Base-by-base conservation (phyloP, 108 stramenopile genomes). In the Nitzschia sp. region DNA sequence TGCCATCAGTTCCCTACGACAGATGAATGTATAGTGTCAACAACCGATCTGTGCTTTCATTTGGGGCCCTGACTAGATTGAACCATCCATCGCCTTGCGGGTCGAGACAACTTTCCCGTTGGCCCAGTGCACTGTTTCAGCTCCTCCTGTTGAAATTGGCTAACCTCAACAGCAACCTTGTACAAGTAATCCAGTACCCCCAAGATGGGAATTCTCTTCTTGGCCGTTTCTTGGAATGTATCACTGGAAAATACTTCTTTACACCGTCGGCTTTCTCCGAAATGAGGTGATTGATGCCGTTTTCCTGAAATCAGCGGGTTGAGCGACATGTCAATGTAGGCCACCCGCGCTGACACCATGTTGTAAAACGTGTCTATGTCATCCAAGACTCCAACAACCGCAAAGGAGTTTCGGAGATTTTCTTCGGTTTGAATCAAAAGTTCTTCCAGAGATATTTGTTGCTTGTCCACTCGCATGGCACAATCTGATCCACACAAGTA, bases 351-450 rank as follows among this genome's bases (percentile, higher is more conserved):
- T 0, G 73, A 41, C 17, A 82, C 50, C 81, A 82, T 82, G 10
- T 82, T 73, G 40, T 75, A 82, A 51, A 78, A 82, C 20, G 46
- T 41, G 11, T 72, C 65, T 3, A 71, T 80, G n/a, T 80, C 80
- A 43, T 80, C 67, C 34, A 82, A 39, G 22, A 82, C 53, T 11
- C 81, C 81, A 12, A 82, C 81, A 10, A 82, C 73, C 10, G 73
- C 43, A 77, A 82, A 82, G 12, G 72, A 42, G 29, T 78, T 66
- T 22, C 74, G 60, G 21, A 82, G n/a, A 68, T 78, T 82, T 8
- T 17, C 51, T 50, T 75, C 73, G 3, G 73, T 71, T 59, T 82
- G 77, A 10, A 38, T 12, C 39, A 22, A 69, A 3, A 78, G 57
- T 73, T 72, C 70, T 8, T 70, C 46, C 12, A 82, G 17, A 12